Evolutionary conservation across 2,329 filamentous ascomycete species (phyloP).

Genomic region (Fragosphaeria purpurea): DNA sequence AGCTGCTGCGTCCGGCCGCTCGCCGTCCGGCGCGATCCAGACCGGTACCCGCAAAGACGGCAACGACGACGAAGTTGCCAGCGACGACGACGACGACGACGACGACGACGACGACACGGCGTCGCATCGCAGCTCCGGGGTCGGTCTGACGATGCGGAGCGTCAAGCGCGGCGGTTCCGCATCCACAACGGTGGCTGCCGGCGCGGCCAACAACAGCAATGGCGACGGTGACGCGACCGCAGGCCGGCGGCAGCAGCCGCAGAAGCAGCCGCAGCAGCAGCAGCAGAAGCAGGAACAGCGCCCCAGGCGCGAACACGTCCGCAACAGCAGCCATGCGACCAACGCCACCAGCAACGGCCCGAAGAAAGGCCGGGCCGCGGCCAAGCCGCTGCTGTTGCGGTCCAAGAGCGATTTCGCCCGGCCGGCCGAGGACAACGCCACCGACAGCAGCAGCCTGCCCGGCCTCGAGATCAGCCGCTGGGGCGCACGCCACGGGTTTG

Average conservation of each 20-base stretch:
- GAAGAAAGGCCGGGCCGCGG: slow-evolving; percentile 1
- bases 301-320: slow-evolving; percentile 18
- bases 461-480: slow-evolving; percentile 27
- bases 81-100: background rate
- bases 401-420: slow-evolving; percentile 47
- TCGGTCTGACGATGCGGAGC: slow-evolving; percentile 6
- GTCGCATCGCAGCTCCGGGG: slow-evolving; percentile 4
- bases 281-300: slow-evolving; percentile 23
- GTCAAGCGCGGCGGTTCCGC: background rate
- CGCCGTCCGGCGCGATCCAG: background rate
- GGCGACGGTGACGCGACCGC: slow-evolving; percentile 18
- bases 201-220: slow-evolving; percentile 3
- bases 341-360: background rate
- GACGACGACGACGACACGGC: slow-evolving; percentile 3
- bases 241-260: background rate
- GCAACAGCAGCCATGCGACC: slow-evolving; percentile 20
- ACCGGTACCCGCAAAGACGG: too few relatives aligned
- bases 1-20: background rate
- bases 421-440: slow-evolving; percentile 19
- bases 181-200: background rate
- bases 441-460: slow-evolving; percentile 21
- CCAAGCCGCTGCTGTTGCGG: slow-evolving; percentile 42
- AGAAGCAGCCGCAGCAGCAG: slow-evolving; percentile 1
- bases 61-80: too few relatives aligned
- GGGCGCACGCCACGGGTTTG: slow-evolving; percentile 74